phyloP scores from a whole-genome alignment of 106 monocot genomes.

The Agapanthus africanus region DNA sequence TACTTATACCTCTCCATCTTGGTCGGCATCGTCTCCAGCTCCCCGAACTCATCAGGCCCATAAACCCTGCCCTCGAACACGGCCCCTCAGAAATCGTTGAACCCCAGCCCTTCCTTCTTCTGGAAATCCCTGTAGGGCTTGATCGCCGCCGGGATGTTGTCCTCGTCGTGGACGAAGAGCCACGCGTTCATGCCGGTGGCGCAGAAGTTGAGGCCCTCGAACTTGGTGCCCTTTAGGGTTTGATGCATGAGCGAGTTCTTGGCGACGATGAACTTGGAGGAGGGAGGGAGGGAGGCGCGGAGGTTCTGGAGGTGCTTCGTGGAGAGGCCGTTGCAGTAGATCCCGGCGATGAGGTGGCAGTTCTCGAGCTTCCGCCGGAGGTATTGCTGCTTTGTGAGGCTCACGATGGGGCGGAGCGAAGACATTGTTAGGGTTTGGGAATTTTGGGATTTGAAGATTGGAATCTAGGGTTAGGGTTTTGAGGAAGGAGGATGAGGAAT shows the following conservation, averaged over 20 bases:
- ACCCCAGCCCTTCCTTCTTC: conserved; percentile 35
- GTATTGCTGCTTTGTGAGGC: conserved; percentile 19
- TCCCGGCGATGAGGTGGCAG: conserved; percentile 61
- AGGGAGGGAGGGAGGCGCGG: conserved; percentile 40
- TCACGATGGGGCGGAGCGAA: conserved; percentile 26
- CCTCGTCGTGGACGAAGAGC: conserved; percentile 55
- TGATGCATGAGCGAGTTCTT: conserved; percentile 42
- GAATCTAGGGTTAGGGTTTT: no score
- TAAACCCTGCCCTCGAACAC: conserved; percentile 61
- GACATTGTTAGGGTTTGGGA: no score
- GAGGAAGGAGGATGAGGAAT: no score
- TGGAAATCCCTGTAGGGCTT: conserved; percentile 46
- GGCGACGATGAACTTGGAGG: conserved; percentile 38
- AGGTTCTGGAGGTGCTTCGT: conserved; percentile 51
- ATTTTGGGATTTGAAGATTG: no score
- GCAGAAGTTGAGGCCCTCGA: conserved; percentile 38
- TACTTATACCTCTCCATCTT: conserved; percentile 30
- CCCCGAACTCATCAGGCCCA: conserved; percentile 47
- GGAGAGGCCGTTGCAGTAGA: conserved; percentile 55
- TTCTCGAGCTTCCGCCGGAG: conserved; percentile 40
- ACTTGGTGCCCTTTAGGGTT: conserved; percentile 44
- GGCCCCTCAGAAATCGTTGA: conserved; percentile 59
- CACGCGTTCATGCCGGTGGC: conserved; percentile 57
- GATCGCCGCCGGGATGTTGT: conserved; percentile 41
- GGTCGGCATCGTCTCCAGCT: conserved; percentile 45